These are phyloP conservation scores for Penicillium janthinellum DNA, from an alignment of 2,329 filamentous ascomycete genomes.

Conservation along the genomic window DNA sequence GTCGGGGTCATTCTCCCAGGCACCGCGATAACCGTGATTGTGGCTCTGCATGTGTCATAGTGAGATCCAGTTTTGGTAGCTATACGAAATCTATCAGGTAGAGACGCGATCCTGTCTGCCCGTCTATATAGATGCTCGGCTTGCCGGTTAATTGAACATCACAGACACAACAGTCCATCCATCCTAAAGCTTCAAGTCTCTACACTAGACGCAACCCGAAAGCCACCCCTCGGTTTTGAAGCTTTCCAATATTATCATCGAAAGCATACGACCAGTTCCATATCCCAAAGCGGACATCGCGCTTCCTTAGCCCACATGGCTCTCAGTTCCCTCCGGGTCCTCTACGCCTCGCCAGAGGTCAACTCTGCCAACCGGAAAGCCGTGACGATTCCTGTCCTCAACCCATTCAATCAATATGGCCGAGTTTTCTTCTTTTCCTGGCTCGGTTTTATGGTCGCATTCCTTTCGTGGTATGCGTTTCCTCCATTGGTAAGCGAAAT, in stretches of 20 bases:
- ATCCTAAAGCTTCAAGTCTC: background rate
- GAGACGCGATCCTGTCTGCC: background rate
- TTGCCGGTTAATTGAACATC: background rate
- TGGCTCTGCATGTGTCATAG: constrained; percentile 17
- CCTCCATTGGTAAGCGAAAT: constrained; percentile 68
- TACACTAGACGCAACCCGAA: background rate
- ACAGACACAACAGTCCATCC: background rate
- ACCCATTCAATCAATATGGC: constrained; percentile 76
- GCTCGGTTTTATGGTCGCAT: constrained; percentile 82
- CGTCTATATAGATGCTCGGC: constrained; percentile 15
- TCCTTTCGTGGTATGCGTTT: constrained; percentile 90
- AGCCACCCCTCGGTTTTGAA: background rate
- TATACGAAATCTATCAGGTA: background rate
- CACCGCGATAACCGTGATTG: constrained; percentile 10
- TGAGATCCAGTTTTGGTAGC: background rate
- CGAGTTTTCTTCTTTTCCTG: constrained; percentile 89
- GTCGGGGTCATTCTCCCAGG: background rate
- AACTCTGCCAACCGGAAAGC: constrained; percentile 87
- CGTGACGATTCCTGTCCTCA: constrained; percentile 74
- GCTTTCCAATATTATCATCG: background rate
- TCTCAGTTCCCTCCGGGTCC: constrained; percentile 29
- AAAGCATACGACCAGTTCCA: background rate
- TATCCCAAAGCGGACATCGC: background rate
- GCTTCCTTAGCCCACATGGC: constrained; percentile 14
- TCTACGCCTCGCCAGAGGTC: constrained; percentile 64